phyloP scores from a whole-genome alignment of 2,329 filamentous ascomycete species.

The Verticillium isaacii region DNA sequence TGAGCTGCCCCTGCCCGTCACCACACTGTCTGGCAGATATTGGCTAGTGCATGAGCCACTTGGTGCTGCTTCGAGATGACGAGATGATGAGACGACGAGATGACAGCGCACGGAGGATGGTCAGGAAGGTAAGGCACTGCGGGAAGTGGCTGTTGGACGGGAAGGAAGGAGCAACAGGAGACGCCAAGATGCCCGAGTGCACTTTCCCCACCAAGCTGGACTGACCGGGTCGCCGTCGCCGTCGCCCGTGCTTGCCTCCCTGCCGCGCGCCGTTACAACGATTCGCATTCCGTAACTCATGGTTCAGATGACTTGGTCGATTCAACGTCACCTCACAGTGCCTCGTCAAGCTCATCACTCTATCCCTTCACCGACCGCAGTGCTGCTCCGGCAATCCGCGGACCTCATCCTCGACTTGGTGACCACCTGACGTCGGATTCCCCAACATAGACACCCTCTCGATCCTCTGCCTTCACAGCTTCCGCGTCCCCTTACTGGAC shows the following conservation, averaged over 20 bases:
- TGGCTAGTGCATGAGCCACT: no score
- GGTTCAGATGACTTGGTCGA: background rate
- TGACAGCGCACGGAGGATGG: no score
- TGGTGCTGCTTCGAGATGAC: no score
- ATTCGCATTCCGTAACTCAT: background rate
- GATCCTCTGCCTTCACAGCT: background rate
- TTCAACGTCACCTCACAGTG: background rate
- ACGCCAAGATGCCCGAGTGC: no score
- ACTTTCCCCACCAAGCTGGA: no score
- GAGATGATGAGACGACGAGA: no score
- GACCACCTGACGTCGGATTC: background rate
- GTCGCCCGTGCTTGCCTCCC: background rate
- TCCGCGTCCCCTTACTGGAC: background rate
- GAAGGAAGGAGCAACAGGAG: no score
- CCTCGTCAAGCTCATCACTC: background rate
- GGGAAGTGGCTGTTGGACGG: no score
- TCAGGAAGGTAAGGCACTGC: no score
- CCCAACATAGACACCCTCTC: background rate
- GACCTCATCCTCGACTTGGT: background rate
- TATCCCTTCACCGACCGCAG: background rate
- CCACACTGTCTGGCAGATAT: no score
- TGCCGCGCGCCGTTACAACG: background rate
- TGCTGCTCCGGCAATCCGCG: background rate
- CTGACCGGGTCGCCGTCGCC: no score
- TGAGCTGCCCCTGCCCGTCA: background rate